These are phyloP conservation scores for Zymoseptoria passerinii DNA, from an alignment of 2,329 filamentous ascomycete genomes.

Conservation along the genomic window DNA sequence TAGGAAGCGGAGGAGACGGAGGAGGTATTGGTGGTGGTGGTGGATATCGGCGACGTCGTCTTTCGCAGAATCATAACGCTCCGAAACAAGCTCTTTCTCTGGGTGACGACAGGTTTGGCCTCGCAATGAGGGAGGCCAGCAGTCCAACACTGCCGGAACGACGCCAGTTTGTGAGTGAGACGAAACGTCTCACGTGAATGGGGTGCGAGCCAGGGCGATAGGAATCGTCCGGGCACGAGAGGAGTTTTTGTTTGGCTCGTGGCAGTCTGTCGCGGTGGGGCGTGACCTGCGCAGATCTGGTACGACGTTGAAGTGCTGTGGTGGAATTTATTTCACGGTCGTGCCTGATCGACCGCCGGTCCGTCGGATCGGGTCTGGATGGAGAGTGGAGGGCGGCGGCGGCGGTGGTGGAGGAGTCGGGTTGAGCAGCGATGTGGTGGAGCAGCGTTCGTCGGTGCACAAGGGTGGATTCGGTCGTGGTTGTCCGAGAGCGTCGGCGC, in stretches of 20 bases:
- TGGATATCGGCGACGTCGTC: conserved; percentile 19
- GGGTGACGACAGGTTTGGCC: neutral
- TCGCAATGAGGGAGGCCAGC: neutral
- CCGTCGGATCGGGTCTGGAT: neutral
- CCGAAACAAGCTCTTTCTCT: conserved; percentile 17
- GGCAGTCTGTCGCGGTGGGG: neutral
- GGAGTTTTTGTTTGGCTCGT: neutral
- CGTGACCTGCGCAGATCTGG: too few relatives aligned
- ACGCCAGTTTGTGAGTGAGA: neutral
- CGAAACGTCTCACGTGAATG: neutral
- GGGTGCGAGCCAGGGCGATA: neutral
- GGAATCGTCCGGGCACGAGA: neutral
- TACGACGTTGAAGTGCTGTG: neutral
- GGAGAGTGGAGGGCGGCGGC: neutral
- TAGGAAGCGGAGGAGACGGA: conserved; percentile 19
- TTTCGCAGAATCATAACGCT: conserved; percentile 27
- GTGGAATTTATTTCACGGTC: neutral
- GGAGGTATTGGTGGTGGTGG: conserved; percentile 19
- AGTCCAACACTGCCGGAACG: neutral
- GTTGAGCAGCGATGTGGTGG: neutral
- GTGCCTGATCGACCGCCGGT: neutral
- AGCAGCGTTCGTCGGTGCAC: neutral
- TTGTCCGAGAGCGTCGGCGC: neutral
- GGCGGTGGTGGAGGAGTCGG: neutral
- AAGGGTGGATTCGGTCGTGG: neutral